Evolutionary conservation across 441 rosid species (phyloP).

Genomic region (Capsella rubella): DNA sequence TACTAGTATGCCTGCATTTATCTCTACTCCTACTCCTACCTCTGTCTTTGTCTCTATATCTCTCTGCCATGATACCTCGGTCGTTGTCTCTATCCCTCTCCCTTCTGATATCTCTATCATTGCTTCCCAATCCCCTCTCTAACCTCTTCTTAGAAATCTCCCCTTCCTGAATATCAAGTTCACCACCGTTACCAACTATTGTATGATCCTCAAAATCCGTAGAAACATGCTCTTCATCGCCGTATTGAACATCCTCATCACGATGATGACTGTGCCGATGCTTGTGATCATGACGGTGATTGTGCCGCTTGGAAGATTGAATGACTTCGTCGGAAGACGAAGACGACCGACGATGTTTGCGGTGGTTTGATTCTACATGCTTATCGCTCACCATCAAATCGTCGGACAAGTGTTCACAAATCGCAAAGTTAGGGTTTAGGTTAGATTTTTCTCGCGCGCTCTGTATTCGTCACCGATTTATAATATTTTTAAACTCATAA

Average conservation of each 20-base stretch:
- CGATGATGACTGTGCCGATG: neutral
- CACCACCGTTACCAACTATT: neutral
- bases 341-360: neutral
- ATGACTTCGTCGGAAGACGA: neutral
- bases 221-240: neutral
- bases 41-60: slow-evolving; percentile 47
- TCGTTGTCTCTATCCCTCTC: slow-evolving; percentile 42
- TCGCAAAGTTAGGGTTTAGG: neutral
- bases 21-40: slow-evolving; percentile 40
- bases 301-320: neutral
- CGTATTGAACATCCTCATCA: neutral
- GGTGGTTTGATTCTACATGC: neutral
- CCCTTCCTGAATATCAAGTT: neutral
- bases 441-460: neutral
- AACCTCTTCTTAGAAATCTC: neutral
- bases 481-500: neutral
- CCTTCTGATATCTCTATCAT: slow-evolving; percentile 40
- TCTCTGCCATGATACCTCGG: slow-evolving; percentile 35
- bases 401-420: neutral
- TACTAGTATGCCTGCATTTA: neutral
- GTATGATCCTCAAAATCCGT: neutral
- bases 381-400: neutral
- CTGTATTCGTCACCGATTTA: no score
- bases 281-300: neutral
- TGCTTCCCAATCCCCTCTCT: slow-evolving; percentile 42